phyloP scores from a whole-genome alignment of 139 green algal genomes.

The Dunaliella sp. region DNA sequence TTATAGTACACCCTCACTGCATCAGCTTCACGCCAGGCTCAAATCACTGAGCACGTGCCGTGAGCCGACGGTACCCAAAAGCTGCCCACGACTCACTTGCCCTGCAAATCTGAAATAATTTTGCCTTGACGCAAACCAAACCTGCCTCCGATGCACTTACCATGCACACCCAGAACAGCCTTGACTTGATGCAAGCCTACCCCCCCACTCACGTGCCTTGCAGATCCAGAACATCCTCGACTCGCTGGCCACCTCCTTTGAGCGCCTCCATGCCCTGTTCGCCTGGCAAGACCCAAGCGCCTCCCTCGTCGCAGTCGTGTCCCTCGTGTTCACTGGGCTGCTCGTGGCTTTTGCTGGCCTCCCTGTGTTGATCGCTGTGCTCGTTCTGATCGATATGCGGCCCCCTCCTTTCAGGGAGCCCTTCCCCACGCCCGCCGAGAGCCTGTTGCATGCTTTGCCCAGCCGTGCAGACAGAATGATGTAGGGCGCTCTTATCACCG shows the following conservation, averaged over 20 bases:
- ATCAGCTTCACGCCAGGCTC: no score
- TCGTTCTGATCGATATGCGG: constrained; percentile 42
- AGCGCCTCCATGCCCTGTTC: constrained; percentile 30
- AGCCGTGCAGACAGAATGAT: constrained; percentile 36
- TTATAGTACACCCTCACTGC: no score
- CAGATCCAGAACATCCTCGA: constrained; percentile 42
- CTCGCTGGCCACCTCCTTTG: constrained; percentile 18
- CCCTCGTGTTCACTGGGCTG: neutral
- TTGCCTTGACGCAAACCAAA: no score
- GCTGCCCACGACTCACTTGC: no score
- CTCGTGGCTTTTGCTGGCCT: constrained; percentile 16
- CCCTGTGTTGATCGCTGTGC: constrained; percentile 18
- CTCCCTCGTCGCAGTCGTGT: neutral
- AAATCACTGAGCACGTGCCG: no score
- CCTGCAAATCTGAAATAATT: no score
- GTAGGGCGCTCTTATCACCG: no score
- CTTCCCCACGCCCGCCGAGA: constrained; percentile 21
- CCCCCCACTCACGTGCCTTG: neutral
- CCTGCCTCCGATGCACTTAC: no score
- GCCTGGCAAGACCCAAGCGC: constrained; percentile 36
- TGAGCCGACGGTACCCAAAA: no score
- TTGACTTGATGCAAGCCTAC: no score
- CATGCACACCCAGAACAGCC: no score
- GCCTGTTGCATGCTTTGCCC: constrained; percentile 32
- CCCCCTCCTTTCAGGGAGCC: constrained; percentile 33